phyloP scores from a whole-genome alignment of 345 rosid species.

The Dimocarpus longan region DNA sequence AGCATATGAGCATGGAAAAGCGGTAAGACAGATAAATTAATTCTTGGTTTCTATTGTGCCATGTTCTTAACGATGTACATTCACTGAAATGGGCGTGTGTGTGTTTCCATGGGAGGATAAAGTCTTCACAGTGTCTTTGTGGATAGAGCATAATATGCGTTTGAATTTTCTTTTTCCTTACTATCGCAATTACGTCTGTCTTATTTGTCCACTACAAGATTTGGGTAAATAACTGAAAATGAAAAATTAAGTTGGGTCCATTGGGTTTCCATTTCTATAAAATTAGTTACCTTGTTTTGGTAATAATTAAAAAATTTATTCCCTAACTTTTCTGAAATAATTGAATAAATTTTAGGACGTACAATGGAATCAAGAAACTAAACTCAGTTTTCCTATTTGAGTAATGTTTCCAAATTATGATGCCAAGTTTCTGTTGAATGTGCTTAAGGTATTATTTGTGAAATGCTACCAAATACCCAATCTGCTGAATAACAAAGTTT shows the following conservation, averaged over 20 bases:
- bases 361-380: neutral
- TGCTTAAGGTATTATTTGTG: neutral
- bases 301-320: neutral
- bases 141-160: neutral
- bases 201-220: neutral
- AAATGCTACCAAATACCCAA: neutral
- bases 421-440: neutral
- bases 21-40: slow-evolving; percentile 45
- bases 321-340: neutral
- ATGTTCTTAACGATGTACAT: neutral
- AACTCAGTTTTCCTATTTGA: neutral
- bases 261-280: neutral
- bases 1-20: slow-evolving; percentile 84
- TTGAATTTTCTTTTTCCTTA: neutral
- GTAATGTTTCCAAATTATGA: neutral
- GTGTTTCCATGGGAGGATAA: neutral
- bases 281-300: neutral
- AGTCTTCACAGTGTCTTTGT: neutral
- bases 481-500: neutral
- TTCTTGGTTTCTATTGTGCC: slow-evolving; percentile 1
- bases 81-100: neutral
- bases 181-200: neutral
- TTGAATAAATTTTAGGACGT: neutral
- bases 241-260: neutral
- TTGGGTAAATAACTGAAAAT: neutral